Conservation (phyloP, 1,284 basidiomycete species). For the Somion occarium region DNA sequence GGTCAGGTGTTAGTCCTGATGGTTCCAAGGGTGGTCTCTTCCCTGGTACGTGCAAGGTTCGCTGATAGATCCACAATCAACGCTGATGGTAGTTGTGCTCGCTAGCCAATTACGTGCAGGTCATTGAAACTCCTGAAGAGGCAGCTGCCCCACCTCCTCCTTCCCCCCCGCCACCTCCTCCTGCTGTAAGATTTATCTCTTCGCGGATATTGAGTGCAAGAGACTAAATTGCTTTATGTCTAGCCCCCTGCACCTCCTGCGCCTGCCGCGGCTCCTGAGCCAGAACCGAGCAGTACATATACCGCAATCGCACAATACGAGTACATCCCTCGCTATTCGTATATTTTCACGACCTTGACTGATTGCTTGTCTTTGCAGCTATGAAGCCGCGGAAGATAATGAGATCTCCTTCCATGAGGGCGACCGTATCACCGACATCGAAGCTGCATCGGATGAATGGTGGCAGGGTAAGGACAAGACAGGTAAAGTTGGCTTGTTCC, state of each 20-base stretch:
- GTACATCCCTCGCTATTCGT: constrained; percentile 49
- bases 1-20: constrained; percentile 65
- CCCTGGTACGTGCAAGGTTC: constrained; percentile 47
- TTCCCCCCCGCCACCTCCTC: constrained; percentile 25
- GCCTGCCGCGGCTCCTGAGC: constrained; percentile 32
- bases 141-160: constrained; percentile 39
- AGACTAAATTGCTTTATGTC: background rate
- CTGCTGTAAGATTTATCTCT: constrained; percentile 30
- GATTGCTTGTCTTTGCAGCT: constrained; percentile 38
- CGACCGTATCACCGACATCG: constrained; percentile 70
- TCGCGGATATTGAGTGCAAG: background rate
- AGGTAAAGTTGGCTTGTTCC: constrained; percentile 78
- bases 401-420: constrained; percentile 84
- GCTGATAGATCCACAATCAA: background rate
- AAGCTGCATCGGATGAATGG: constrained; percentile 80
- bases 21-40: constrained; percentile 70
- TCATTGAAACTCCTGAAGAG: constrained; percentile 42
- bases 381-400: constrained; percentile 85
- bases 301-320: constrained; percentile 75
- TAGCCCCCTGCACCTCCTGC: constrained; percentile 31
- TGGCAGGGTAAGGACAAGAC: constrained; percentile 71
- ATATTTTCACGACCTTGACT: constrained; percentile 2
- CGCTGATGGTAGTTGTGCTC: constrained; percentile 9
- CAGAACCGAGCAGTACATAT: constrained; percentile 38
- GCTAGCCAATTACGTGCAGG: constrained; percentile 76